Evolutionary conservation across 2,329 filamentous ascomycete species (phyloP).

Genomic region (Biscogniauxia mediterranea): DNA sequence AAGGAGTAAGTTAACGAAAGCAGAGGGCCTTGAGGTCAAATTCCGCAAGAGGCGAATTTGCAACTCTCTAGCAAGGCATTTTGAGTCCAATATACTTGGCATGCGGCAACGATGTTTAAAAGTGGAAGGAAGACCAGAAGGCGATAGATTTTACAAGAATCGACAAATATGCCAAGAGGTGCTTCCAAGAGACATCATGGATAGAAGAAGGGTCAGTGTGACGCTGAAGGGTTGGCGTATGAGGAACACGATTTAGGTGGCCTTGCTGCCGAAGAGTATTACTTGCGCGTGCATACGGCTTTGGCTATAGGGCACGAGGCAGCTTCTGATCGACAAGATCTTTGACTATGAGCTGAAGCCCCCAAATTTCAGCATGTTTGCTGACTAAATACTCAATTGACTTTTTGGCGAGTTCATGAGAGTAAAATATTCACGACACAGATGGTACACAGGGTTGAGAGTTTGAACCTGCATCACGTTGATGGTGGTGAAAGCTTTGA

Average conservation of each 20-base stretch:
- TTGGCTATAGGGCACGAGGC: background rate
- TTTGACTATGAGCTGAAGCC: background rate
- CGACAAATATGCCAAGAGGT: background rate
- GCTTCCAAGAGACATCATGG: background rate
- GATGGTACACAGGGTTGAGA: background rate
- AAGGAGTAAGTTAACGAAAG: conserved; percentile 19
- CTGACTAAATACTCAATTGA: background rate
- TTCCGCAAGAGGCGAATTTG: conserved; percentile 6
- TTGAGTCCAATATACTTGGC: conserved; percentile 10
- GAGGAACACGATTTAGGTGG: background rate
- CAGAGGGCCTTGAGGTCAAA: conserved; percentile 4
- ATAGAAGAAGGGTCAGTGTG: background rate
- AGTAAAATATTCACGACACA: background rate
- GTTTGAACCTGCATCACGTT: background rate
- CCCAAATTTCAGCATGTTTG: background rate
- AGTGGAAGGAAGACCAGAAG: background rate
- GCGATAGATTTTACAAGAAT: background rate
- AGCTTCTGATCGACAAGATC: background rate
- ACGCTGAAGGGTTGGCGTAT: background rate
- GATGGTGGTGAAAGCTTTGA: background rate
- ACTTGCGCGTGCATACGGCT: background rate
- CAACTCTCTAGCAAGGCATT: conserved; percentile 11
- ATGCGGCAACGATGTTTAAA: background rate
- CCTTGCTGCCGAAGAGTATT: background rate
- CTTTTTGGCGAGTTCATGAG: background rate